These are phyloP conservation scores for Penicillium cinerascens DNA, from an alignment of 495 filamentous ascomycete genomes.

Conservation along the genomic window DNA sequence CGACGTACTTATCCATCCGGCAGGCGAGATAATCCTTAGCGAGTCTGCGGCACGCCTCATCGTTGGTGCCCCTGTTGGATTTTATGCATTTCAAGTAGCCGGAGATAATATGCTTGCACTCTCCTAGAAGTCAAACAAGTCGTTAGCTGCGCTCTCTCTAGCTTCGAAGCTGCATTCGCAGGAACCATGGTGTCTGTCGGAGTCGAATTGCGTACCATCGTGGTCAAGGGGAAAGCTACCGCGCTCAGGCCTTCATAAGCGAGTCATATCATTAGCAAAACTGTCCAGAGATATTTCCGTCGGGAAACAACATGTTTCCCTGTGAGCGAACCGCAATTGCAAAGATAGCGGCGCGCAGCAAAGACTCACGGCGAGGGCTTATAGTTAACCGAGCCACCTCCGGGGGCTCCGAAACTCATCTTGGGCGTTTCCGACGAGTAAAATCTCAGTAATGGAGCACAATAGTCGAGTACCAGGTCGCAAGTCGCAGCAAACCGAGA, in stretches of 20 bases:
- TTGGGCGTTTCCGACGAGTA: background rate
- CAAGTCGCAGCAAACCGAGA: background rate
- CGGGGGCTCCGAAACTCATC: conserved; percentile 74
- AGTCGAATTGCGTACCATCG: conserved; percentile 56
- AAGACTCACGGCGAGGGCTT: conserved; percentile 75
- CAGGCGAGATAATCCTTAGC: conserved; percentile 87
- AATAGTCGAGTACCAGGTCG: background rate
- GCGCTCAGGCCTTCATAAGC: conserved; percentile 68
- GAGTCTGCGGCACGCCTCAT: conserved; percentile 75
- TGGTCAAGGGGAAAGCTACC: conserved; percentile 97
- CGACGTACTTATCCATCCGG: conserved; percentile 86
- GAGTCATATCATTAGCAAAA: background rate
- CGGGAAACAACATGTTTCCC: background rate
- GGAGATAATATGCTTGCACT: conserved; percentile 86
- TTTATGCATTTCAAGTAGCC: conserved; percentile 84
- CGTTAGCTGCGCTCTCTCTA: background rate
- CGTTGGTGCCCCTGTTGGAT: conserved; percentile 74
- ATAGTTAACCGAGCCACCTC: conserved; percentile 59
- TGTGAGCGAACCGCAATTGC: background rate
- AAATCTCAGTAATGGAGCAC: background rate
- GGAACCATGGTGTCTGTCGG: background rate
- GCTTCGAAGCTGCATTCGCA: background rate
- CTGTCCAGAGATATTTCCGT: background rate
- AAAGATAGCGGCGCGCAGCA: background rate
- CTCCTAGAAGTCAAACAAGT: conserved; percentile 57